phyloP scores from a whole-genome alignment of 495 filamentous ascomycete genomes.

The Opeltia flavorubescens region DNA sequence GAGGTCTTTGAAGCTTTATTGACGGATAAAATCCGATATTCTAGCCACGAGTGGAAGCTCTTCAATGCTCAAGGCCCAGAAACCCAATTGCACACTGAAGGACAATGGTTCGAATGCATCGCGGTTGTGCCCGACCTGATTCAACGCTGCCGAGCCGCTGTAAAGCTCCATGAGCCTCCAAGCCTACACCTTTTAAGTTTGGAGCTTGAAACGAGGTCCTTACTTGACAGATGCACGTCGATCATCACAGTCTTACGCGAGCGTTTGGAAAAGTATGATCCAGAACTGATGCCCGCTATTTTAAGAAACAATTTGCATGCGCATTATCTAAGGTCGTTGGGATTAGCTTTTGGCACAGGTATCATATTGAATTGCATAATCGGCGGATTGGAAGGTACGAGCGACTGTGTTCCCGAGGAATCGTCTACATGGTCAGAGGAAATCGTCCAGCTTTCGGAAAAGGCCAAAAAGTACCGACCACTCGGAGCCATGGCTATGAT shows the following conservation, averaged over 20 bases:
- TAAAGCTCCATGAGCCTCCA: background rate
- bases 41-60: slow-evolving; percentile 22
- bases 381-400: slow-evolving; percentile 11
- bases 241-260: background rate
- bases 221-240: background rate
- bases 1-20: slow-evolving; percentile 30
- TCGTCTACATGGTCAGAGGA: slow-evolving; percentile 18
- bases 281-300: too few species aligned
- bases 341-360: slow-evolving; percentile 19
- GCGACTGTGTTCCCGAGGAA: slow-evolving; percentile 11
- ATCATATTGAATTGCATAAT: slow-evolving; percentile 25
- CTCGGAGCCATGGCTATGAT: slow-evolving; percentile 23
- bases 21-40: slow-evolving; percentile 24
- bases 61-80: slow-evolving; percentile 19
- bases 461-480: slow-evolving; percentile 19
- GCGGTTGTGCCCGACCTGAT: slow-evolving; percentile 20
- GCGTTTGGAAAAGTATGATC: background rate
- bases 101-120: slow-evolving; percentile 20
- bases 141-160: slow-evolving; percentile 12
- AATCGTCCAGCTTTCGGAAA: slow-evolving; percentile 18
- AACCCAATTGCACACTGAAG: slow-evolving; percentile 18
- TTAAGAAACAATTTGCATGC: slow-evolving; percentile 11
- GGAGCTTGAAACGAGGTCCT: background rate
- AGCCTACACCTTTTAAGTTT: background rate
- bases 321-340: slow-evolving; percentile 24